Base-by-base conservation (phyloP, 2,329 filamentous ascomycete species). In the Hypomyces perniciosus region DNA sequence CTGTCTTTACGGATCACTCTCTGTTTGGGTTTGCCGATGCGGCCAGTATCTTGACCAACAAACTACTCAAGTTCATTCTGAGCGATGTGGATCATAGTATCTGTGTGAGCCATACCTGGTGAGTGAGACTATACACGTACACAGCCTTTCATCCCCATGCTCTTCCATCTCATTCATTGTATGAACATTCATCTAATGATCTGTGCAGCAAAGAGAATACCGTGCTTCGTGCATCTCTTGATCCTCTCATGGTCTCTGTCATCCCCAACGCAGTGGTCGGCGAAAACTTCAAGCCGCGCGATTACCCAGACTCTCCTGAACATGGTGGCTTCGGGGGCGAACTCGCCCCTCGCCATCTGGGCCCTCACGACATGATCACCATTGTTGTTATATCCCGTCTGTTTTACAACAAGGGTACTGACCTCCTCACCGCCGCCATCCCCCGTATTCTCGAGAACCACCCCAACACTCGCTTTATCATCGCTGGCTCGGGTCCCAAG, bases 71-170 rank as follows among this genome's bases (percentile, higher is more conserved):
- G 67, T 99, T 99, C 64, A 92, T 84, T 0, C 68, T 99, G 57
- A 97, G 92, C 66, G 93, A 99, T 65, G 91, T 99, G 10, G 93
- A 97, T 64, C 93, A 99, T 76, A 91, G 95, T 55, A 95, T 99
- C 43, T 99, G 93, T 63, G 93, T 99, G 61, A 96, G 90, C 70
- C 91, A 99, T 74, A 99, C 93, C 37, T 96, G 92, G 90, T 93
- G 73, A 56, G 77, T 57, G 27, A 41, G 6, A 12, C 28, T n/a
- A 39, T 6, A 7, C 7, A 37, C 20, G 20, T 20, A 20, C 20
- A 20, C 20, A 20, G 20, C 8, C 1, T 12, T 5, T 29, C 6
- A 10, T 3, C 9, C 4, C 7, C 8, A 5, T n/a, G 20, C 37
- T 41, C 38, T n/a, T 12, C 33, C 28, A n/a, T 27, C 44, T 45